Conservation (phyloP, 1,284 basidiomycete species). For the Malassezia cuniculi region DNA sequence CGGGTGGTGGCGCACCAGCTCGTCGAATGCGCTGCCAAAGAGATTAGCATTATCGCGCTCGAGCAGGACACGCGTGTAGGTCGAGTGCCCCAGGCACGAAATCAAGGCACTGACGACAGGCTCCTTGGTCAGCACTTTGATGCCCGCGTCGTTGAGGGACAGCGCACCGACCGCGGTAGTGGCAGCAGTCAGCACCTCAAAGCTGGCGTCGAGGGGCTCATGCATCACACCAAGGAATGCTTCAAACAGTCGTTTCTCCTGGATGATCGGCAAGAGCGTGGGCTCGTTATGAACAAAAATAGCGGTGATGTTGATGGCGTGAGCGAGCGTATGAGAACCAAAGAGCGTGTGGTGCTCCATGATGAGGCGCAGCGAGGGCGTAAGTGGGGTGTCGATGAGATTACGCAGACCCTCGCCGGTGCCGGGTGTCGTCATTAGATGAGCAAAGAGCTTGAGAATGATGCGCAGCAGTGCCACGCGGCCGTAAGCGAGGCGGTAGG, state of each 20-base stretch:
- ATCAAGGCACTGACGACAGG: constrained; percentile 73
- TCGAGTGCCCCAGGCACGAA: constrained; percentile 69
- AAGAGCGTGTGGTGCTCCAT: constrained; percentile 70
- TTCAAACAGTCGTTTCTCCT: constrained; percentile 81
- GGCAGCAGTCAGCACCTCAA: constrained; percentile 72
- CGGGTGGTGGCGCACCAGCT: constrained; percentile 91
- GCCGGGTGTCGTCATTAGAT: constrained; percentile 91
- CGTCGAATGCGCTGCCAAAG: constrained; percentile 80
- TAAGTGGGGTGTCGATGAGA: constrained; percentile 77
- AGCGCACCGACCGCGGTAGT: constrained; percentile 93
- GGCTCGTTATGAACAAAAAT: constrained; percentile 99
- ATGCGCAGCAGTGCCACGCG: constrained; percentile 61
- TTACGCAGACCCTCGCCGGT: constrained; percentile 78
- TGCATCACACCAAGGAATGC: constrained; percentile 76
- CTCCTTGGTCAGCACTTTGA: constrained; percentile 62
- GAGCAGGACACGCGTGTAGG: constrained; percentile 69
- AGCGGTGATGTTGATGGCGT: constrained; percentile 82
- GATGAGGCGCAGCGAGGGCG: constrained; percentile 75
- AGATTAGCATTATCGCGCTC: constrained; percentile 85
- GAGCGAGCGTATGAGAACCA: constrained; percentile 69
- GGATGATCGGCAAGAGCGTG: constrained; percentile 78
- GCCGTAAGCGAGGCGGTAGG: constrained; percentile 26
- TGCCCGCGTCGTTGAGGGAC: constrained; percentile 80
- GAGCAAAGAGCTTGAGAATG: constrained; percentile 79
- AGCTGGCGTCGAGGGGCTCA: constrained; percentile 57